Evolutionary conservation across 2,329 filamentous ascomycete species (phyloP).

Genomic region (Ophiostoma australiae): DNA sequence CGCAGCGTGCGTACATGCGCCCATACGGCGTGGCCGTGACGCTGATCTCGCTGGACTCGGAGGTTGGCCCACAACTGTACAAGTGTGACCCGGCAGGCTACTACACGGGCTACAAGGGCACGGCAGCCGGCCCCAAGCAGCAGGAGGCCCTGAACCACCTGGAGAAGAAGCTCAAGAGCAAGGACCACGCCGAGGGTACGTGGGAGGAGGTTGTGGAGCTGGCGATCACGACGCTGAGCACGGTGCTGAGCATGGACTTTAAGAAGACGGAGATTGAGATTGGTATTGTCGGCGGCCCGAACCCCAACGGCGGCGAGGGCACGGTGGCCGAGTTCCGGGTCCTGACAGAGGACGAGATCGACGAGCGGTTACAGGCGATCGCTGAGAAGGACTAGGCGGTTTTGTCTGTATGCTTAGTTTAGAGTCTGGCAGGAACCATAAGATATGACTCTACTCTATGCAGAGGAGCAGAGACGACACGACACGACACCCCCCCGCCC

Average conservation of each 20-base stretch:
- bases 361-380: slow-evolving; percentile 95
- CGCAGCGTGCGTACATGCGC: slow-evolving; percentile 96
- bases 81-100: slow-evolving; percentile 98
- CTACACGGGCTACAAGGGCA: slow-evolving; percentile 97
- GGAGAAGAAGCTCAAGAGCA: slow-evolving; percentile 99
- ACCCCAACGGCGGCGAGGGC: slow-evolving; percentile 75
- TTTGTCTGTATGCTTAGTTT: background rate
- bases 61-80: slow-evolving; percentile 90
- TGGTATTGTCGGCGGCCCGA: slow-evolving; percentile 88
- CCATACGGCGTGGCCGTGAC: slow-evolving; percentile 94
- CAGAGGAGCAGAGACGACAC: background rate
- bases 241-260: slow-evolving; percentile 96
- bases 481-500: background rate
- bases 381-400: slow-evolving; percentile 85
- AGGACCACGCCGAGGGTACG: slow-evolving; percentile 82
- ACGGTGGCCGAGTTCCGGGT: slow-evolving; percentile 75
- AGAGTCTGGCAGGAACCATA: too few relatives aligned
- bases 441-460: too few relatives aligned
- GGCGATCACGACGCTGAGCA: slow-evolving; percentile 91
- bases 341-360: slow-evolving; percentile 95
- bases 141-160: slow-evolving; percentile 97
- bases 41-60: slow-evolving; percentile 86
- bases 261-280: slow-evolving; percentile 99
- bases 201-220: slow-evolving; percentile 99
- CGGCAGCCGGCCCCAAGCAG: slow-evolving; percentile 93